Percentiles rank a stretch among this genome's conserved stretches.
Evolutionary conservation across 1,139 yeast genomes (phyloP).

Genomic region (Nakaseomyces kungkrabaensis): DNA sequence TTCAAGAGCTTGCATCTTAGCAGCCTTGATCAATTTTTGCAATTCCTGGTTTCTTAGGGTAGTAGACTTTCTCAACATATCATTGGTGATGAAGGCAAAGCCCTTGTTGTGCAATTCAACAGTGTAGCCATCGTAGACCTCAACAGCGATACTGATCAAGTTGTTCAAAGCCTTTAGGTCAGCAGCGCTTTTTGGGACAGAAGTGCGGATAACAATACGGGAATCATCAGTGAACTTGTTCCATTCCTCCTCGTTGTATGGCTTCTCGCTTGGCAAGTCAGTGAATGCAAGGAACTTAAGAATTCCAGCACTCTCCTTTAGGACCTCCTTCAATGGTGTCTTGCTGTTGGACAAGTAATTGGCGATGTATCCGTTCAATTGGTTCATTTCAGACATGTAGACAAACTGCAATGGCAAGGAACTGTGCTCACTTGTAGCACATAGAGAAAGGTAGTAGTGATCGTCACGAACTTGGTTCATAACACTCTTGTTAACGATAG

Average conservation of each 20-base stretch:
- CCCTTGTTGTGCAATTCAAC: constrained; percentile 27
- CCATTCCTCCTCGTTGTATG: constrained; percentile 36
- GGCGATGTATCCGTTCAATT: constrained; percentile 58
- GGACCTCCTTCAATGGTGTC: constrained; percentile 35
- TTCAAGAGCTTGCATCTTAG: constrained; percentile 40
- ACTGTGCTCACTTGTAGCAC: constrained; percentile 62
- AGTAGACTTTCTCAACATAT: constrained; percentile 63
- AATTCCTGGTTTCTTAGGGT: constrained; percentile 38
- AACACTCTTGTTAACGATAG: constrained; percentile 73
- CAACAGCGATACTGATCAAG: constrained; percentile 28
- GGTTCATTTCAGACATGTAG: constrained; percentile 82
- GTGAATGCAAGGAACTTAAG: constrained; percentile 68
- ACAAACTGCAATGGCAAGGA: constrained; percentile 67
- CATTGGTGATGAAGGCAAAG: constrained; percentile 33
- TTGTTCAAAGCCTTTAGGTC: constrained; percentile 26
- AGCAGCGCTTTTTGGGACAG: constrained; percentile 15
- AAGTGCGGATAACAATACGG: constrained; percentile 30
- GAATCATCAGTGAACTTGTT: constrained; percentile 43
- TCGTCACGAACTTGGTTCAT: constrained; percentile 71
- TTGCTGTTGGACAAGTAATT: constrained; percentile 32
- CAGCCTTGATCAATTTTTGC: constrained; percentile 52
- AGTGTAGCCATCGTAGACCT: constrained; percentile 36
- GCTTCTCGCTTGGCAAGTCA: constrained; percentile 67
- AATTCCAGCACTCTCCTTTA: constrained; percentile 42
- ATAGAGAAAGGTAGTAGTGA: constrained; percentile 74